Evolutionary conservation across 352 stramenopile genomes (phyloP).

Genomic region (Globisporangium alternatum): DNA sequence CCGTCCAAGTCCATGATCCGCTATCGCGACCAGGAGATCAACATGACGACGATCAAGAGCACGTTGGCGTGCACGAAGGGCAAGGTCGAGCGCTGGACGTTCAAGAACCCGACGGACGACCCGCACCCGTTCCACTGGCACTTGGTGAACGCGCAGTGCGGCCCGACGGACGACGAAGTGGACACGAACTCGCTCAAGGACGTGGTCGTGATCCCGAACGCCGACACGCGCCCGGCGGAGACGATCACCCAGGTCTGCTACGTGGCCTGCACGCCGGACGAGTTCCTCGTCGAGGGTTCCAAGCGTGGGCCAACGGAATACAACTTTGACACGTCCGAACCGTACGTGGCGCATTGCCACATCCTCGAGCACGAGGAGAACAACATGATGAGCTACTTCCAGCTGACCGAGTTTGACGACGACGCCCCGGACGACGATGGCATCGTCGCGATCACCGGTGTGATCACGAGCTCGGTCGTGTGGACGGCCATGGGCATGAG

Average conservation of each 20-base stretch:
- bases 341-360: constrained; percentile 76
- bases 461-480: constrained; percentile 53
- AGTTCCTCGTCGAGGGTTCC: constrained; percentile 56
- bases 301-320: constrained; percentile 51
- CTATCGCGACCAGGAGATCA: constrained; percentile 52
- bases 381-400: constrained; percentile 68
- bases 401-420: constrained; percentile 45
- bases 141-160: constrained; percentile 70
- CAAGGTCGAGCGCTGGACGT: constrained; percentile 77
- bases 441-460: constrained; percentile 21
- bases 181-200: constrained; percentile 69
- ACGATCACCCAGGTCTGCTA: constrained; percentile 71
- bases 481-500: constrained; percentile 71
- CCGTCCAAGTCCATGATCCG: constrained; percentile 42
- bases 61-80: constrained; percentile 59
- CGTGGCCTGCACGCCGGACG: constrained; percentile 65
- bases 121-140: constrained; percentile 79
- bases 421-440: constrained; percentile 45
- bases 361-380: constrained; percentile 81
- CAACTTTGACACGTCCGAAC: constrained; percentile 68
- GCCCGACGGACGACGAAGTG: constrained; percentile 56
- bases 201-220: constrained; percentile 73
- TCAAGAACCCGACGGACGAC: constrained; percentile 76
- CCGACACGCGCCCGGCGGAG: constrained; percentile 28
- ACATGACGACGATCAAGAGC: constrained; percentile 44